These are phyloP conservation scores for Platanus orientalis DNA, from an alignment of 164 flowering plant genomes.

Conservation along the genomic window DNA sequence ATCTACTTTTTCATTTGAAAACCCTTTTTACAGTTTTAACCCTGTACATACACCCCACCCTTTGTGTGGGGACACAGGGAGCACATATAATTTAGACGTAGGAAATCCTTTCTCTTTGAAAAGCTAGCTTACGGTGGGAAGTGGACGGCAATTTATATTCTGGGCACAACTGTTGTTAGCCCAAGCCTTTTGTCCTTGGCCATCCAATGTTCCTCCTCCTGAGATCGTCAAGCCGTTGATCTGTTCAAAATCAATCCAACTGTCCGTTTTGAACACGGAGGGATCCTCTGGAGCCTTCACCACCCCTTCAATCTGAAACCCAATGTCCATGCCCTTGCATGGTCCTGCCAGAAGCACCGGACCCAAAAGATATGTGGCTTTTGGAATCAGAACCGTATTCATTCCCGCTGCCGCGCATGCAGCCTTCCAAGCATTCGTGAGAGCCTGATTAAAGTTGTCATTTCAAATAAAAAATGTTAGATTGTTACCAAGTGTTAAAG, in stretches of 20 bases:
- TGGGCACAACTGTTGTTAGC: slow-evolving; percentile 17
- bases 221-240: slow-evolving; percentile 23
- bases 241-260: slow-evolving; percentile 36
- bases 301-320: slow-evolving; percentile 16
- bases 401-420: slow-evolving; percentile 32
- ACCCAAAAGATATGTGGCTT: slow-evolving; percentile 25
- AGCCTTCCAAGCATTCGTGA: slow-evolving; percentile 36
- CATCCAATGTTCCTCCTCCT: slow-evolving; percentile 51
- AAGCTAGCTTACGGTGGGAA: slow-evolving; percentile 42
- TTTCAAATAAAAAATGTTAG: too few species aligned
- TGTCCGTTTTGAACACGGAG: not conserved
- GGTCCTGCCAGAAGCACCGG: slow-evolving; percentile 31
- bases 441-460: slow-evolving; percentile 21
- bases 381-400: slow-evolving; percentile 25
- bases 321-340: slow-evolving; percentile 21
- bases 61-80: too few species aligned
- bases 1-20: too few species aligned
- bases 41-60: too few species aligned
- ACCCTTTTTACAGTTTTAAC: too few species aligned
- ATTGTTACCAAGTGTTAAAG: too few species aligned
- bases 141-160: slow-evolving; percentile 16
- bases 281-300: slow-evolving; percentile 22
- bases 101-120: too few species aligned
- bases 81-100: too few species aligned
- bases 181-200: slow-evolving; percentile 47